Base-by-base conservation (phyloP, 2,329 filamentous ascomycete genomes). In the Aspergillus jensenii region DNA sequence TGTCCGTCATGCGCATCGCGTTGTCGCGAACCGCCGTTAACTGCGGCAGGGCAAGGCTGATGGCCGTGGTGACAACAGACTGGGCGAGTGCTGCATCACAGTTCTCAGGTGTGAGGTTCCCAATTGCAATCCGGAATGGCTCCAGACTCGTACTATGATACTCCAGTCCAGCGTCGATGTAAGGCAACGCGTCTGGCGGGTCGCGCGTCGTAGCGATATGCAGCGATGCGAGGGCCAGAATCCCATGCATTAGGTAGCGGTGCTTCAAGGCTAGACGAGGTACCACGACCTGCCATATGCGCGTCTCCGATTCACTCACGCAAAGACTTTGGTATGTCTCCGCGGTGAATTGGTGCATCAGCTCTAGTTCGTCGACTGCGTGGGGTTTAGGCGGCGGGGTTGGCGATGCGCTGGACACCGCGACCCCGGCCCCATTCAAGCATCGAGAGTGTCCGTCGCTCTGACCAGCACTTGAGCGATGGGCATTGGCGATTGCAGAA, bases 311-410 rank as follows among this genome's bases (percentile, higher is more conserved):
- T 6, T 63, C 61, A 23, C 65, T 64, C 7, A 64, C 59, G 43
- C 63, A 71, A 21, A 79, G 71, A 40, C 73, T 74, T 21, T 71
- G 67, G 64, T 75, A 81, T 0, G 78, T 81, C 11, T 69, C 70
- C 0, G 75, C 78, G 0, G 78, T 72, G 73, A 79, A 82, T 37
- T 77, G 75, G 58, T 81, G 79, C 77, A 82, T 80, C 44, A 82
- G 63, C 60, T 81, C 79, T 3, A 82, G 71, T 9, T 31, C 9
- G 4, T 65, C 65, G 19, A 69, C 58, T 31, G 44, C 43, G 35
- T 43, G 25, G 55, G 7, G 52, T 6, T 25, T 50, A 12, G 17
- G 33, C 0, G 44, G 35, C 9, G 46, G 31, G 25, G n/a, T 17
- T 43, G 40, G 40, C 7, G 15, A 41, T 41, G 39, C 40, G 8